phyloP scores from a whole-genome alignment of 2,329 filamentous ascomycete species.

The Colletotrichum ledebouriae region DNA sequence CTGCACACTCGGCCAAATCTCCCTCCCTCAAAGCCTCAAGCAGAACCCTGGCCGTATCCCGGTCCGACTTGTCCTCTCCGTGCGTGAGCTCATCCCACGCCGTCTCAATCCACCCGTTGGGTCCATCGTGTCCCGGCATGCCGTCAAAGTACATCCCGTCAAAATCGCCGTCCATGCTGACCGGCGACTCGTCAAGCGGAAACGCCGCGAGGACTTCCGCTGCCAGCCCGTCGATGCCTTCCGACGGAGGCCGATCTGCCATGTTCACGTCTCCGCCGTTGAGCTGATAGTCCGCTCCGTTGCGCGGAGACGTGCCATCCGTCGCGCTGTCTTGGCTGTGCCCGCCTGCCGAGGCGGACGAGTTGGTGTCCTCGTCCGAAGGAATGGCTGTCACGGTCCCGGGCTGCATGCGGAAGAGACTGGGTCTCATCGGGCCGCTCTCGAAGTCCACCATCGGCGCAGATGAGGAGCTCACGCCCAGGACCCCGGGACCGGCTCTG shows the following conservation, averaged over 20 bases:
- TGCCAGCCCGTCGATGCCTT: constrained; percentile 50
- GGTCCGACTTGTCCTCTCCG: constrained; percentile 49
- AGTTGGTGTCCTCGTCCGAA: constrained; percentile 45
- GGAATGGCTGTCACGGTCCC: constrained; percentile 35
- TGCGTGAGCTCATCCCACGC: constrained; percentile 52
- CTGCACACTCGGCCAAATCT: constrained; percentile 44
- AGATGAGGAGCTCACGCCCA: not conserved
- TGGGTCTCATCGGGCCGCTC: constrained; percentile 22
- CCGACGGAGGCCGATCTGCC: constrained; percentile 45
- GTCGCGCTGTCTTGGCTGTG: constrained; percentile 31
- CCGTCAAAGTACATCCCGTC: constrained; percentile 49
- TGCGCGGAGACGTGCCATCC: constrained; percentile 29
- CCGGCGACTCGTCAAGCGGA: constrained; percentile 47
- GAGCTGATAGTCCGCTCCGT: constrained; percentile 20
- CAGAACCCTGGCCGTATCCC: constrained; percentile 54
- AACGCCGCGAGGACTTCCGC: constrained; percentile 52
- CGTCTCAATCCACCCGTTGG: constrained; percentile 54
- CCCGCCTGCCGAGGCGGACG: constrained; percentile 31
- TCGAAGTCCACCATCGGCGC: constrained; percentile 34
- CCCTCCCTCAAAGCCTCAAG: constrained; percentile 55
- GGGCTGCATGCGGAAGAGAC: constrained; percentile 39
- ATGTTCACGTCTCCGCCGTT: constrained; percentile 32
- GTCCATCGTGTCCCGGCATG: constrained; percentile 47
- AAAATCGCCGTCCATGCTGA: constrained; percentile 44
- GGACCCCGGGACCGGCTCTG: not conserved